A percentile compares a stretch with the other conserved stretches of the same genome.
Conservation (phyloP, 2,329 filamentous ascomycete genomes). For the Sporothrix mexicana region DNA sequence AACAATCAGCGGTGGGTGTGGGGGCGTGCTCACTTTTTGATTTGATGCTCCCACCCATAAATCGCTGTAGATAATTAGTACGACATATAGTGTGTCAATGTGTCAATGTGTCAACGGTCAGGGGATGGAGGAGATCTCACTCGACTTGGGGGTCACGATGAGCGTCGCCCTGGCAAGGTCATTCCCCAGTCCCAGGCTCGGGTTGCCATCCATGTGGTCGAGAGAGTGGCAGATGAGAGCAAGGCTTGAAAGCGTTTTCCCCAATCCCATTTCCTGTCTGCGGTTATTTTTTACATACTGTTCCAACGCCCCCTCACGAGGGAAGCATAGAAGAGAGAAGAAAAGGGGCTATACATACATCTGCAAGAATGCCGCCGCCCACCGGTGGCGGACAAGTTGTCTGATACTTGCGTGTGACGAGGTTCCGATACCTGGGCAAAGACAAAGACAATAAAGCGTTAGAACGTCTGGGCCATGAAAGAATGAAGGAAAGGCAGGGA, state of each 20-base stretch:
- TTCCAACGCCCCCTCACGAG: background rate
- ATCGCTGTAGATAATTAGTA: slow-evolving; percentile 15
- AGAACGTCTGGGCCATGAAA: slow-evolving; percentile 6
- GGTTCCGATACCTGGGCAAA: slow-evolving; percentile 1
- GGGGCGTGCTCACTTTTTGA: background rate
- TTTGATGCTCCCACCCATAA: slow-evolving; percentile 17
- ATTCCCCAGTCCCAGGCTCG: background rate
- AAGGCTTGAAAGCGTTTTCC: slow-evolving; percentile 22
- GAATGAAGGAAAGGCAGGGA: background rate
- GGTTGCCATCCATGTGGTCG: slow-evolving; percentile 12
- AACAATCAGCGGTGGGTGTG: background rate
- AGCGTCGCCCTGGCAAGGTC: slow-evolving; percentile 15
- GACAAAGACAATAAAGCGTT: background rate
- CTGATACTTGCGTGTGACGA: background rate
- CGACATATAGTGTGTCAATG: no score
- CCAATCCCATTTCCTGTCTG: slow-evolving; percentile 17
- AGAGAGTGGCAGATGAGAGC: slow-evolving; percentile 17
- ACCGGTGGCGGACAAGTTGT: slow-evolving; percentile 9
- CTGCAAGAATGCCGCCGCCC: slow-evolving; percentile 21
- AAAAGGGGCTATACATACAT: slow-evolving; percentile 8
- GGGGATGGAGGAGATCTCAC: slow-evolving; percentile 1
- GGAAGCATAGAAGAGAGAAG: slow-evolving; percentile 5
- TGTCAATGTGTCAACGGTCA: background rate
- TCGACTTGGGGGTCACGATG: slow-evolving; percentile 11
- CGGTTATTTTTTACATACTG: background rate